Conservation (phyloP, 257 asterid species). For the Solanum medicagineum region DNA sequence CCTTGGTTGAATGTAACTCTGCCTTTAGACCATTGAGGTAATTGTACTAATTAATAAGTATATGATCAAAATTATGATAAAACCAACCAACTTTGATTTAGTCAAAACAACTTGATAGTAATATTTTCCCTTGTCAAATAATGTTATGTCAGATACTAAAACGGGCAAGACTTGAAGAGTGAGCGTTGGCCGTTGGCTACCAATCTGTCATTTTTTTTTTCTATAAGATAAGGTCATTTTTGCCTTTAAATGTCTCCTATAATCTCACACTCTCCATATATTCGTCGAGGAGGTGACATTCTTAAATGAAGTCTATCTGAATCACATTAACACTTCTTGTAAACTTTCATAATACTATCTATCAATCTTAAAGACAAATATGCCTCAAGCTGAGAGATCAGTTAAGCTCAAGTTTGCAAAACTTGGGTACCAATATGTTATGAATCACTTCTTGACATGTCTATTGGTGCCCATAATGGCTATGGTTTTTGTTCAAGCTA, state of each 20-base stretch:
- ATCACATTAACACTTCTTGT: neutral
- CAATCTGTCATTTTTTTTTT: neutral
- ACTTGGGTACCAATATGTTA: conserved; percentile 6
- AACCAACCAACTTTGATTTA: neutral
- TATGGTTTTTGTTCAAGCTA: neutral
- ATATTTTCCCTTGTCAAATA: neutral
- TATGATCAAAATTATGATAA: neutral
- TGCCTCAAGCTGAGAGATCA: neutral
- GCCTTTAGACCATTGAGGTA: no score
- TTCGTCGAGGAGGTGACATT: neutral
- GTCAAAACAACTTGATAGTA: neutral
- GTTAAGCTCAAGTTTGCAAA: conserved; percentile 7
- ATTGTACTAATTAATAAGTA: no score
- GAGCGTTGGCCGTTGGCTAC: neutral
- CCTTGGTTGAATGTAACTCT: no score
- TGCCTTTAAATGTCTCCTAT: neutral
- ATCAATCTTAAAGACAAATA: neutral
- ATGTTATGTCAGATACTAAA: neutral
- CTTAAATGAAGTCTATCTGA: neutral
- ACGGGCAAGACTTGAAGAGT: neutral
- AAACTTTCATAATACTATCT: neutral
- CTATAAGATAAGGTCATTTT: neutral
- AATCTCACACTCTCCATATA: neutral
- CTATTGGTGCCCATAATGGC: neutral
- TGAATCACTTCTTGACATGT: conserved; percentile 1